Base-by-base conservation (phyloP, 2,329 filamentous ascomycete species). In the Xylaria multiplex region DNA sequence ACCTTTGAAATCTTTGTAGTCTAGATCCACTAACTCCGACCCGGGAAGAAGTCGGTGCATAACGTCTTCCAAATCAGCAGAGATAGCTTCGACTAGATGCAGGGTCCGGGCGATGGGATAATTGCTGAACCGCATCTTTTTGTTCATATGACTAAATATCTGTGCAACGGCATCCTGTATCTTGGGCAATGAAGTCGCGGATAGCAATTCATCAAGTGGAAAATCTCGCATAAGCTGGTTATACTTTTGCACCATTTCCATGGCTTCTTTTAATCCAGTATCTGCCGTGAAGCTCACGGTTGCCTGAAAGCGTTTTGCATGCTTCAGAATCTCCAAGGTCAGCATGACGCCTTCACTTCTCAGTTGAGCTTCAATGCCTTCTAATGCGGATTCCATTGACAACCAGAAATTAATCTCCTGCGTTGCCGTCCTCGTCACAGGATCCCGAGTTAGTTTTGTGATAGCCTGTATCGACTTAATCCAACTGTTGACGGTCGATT, bases 351-450 rank as follows among this genome's bases (percentile, higher is more conserved):
- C 96, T 62, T 97, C 93, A 70, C 94, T 93, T 68, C 90, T 86
- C 63, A 99, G 86, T 78, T 98, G 95, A 46, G 86, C 88, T 78
- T 97, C 95, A 66, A 99, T 97, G 32, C 91, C 91, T 77, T 97
- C 94, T 69, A 99, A 81, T 4, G 94, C 93, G 16, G 91, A 91
- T 79, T 99, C 96, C 92, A 99, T 97, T 1, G 93, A 96, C 57
- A 99, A 80, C 96, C 96, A 99, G 77, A 99, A 99, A 79, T 97
- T 97, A 79, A 99, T 97, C 79, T 99, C 96, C 78, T 98, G 96
- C 63, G 93, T 95, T 37, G 96, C 96, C 24, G 93, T 97, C 37
- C 78, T 90, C 77, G 83, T 87, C 4, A 84, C 83, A 0, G 93
- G 89, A 73, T 99, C 96, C 75, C 93, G 90, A 46, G 93, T 93